These are phyloP conservation scores for Tritrichomonas musculus DNA, from an alignment of 208 protist species.

Conservation along the genomic window DNA sequence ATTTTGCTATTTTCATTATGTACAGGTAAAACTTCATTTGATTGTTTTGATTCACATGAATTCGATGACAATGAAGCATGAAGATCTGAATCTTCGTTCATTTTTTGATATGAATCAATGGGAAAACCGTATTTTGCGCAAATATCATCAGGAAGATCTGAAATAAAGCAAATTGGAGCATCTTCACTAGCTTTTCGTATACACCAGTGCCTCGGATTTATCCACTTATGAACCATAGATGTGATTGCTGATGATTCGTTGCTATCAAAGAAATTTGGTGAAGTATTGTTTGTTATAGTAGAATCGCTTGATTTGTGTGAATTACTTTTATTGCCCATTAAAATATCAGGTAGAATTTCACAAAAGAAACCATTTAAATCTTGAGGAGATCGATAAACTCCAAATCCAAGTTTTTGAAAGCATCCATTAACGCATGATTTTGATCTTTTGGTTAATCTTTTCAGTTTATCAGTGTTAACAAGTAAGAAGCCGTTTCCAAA, in stretches of 20 bases:
- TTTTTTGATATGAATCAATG: too few species aligned
- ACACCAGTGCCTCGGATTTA: neutral
- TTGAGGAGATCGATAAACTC: neutral
- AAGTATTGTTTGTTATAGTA: too few species aligned
- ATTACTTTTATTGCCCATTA: too few species aligned
- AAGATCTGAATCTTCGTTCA: too few species aligned
- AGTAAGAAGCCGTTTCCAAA: neutral
- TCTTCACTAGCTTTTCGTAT: neutral
- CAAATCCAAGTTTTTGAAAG: neutral
- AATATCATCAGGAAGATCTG: neutral
- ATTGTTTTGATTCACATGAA: too few species aligned
- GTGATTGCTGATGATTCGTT: neutral
- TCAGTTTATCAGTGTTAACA: neutral
- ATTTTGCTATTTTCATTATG: too few species aligned
- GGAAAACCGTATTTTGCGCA: neutral
- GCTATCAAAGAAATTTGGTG: too few species aligned
- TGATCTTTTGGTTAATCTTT: neutral
- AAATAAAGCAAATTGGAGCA: neutral
- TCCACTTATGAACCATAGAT: neutral
- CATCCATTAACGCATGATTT: conserved; percentile 13
- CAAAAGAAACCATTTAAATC: neutral
- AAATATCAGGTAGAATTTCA: neutral
- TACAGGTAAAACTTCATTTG: too few species aligned
- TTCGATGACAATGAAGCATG: too few species aligned
- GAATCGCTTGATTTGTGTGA: too few species aligned